These are phyloP conservation scores for Platanus orientalis DNA, from an alignment of 164 flowering plant species.

Conservation along the genomic window DNA sequence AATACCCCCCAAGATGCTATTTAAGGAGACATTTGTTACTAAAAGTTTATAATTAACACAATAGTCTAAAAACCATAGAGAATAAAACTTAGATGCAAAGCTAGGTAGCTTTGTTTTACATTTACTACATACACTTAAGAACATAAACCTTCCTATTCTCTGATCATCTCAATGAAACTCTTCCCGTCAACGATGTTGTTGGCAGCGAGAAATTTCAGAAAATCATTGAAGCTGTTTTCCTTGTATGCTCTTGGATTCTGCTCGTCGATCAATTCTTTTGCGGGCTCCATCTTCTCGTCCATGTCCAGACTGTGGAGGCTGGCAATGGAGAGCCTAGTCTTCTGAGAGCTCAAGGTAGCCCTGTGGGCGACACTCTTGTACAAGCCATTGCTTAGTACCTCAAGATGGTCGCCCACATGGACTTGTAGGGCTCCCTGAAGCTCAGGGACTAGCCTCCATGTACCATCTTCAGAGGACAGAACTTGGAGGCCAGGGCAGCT, in stretches of 20 bases:
- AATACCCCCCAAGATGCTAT: too few relatives aligned
- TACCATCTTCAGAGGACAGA: conserved; percentile 15
- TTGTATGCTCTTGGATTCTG: conserved; percentile 29
- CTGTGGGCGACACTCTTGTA: conserved; percentile 49
- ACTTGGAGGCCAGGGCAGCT: conserved; percentile 43
- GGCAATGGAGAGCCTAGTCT: conserved; percentile 38
- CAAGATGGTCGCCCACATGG: conserved; percentile 53
- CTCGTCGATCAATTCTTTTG: conserved; percentile 37
- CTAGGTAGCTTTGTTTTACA: too few relatives aligned
- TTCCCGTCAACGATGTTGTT: conserved; percentile 36
- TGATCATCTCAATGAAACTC: conserved; percentile 32
- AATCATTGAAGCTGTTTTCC: conserved; percentile 43
- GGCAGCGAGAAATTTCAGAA: conserved; percentile 34
- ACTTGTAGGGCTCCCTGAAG: conserved; percentile 35
- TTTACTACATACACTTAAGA: too few relatives aligned
- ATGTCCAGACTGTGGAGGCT: conserved; percentile 44
- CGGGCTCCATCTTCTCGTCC: conserved; percentile 35
- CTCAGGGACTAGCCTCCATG: conserved; percentile 33
- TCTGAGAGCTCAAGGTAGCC: conserved; percentile 25
- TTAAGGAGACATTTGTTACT: too few relatives aligned
- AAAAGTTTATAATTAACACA: too few relatives aligned
- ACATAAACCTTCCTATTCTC: too few relatives aligned
- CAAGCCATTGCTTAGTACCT: conserved; percentile 49
- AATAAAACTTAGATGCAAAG: too few relatives aligned
- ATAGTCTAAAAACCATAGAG: too few relatives aligned